Conservation (phyloP, 2,329 filamentous ascomycete species). For the Fusarium sp. region DNA sequence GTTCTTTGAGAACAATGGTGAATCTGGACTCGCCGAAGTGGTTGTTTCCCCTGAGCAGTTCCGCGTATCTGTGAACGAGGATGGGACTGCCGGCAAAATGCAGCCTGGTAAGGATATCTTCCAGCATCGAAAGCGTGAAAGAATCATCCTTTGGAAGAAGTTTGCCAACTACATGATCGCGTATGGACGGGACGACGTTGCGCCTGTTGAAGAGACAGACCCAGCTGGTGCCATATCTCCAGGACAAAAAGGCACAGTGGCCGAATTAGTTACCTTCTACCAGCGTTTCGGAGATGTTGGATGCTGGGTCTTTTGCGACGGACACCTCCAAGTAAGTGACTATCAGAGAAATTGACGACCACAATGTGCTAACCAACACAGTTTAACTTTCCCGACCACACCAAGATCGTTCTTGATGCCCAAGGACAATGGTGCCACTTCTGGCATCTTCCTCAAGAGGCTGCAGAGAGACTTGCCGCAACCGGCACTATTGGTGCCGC, state of each 20-base stretch:
- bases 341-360: neutral
- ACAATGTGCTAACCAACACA: conserved; percentile 51
- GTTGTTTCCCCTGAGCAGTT: conserved; percentile 73
- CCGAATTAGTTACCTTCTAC: conserved; percentile 80
- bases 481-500: conserved; percentile 75
- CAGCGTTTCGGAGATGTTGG: conserved; percentile 84
- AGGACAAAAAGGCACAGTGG: conserved; percentile 52
- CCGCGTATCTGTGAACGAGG: conserved; percentile 63
- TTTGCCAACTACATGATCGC: conserved; percentile 80
- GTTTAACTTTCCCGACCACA: conserved; percentile 91
- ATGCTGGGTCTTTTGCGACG: conserved; percentile 84
- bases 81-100: conserved; percentile 71
- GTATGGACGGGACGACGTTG: conserved; percentile 77
- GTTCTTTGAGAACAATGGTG: conserved; percentile 78
- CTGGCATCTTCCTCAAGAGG: conserved; percentile 78
- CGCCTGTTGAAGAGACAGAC: conserved; percentile 59
- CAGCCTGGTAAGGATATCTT: conserved; percentile 71
- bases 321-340: conserved; percentile 74
- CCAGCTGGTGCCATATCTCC: conserved; percentile 53
- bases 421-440: conserved; percentile 82
- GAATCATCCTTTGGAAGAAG: conserved; percentile 76
- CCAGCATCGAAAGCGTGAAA: conserved; percentile 73
- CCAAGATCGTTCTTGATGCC: conserved; percentile 81
- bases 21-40: conserved; percentile 71
- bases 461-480: conserved; percentile 71